A percentile compares a stretch with the other conserved stretches of the same genome.
phyloP scores from a whole-genome alignment of 306 rosid species.

The Prunus davidiana region DNA sequence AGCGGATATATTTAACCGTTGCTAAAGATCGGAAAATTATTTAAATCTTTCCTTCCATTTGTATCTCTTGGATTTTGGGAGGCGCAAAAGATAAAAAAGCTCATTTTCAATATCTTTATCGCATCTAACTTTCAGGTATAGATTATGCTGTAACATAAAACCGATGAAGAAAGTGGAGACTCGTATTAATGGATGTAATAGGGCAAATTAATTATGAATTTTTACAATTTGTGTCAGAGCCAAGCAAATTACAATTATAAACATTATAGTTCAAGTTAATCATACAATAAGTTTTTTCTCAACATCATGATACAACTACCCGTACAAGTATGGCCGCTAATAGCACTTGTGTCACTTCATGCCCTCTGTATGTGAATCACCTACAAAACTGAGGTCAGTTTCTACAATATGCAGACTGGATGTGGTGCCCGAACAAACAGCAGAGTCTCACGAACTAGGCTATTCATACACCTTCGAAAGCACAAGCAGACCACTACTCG shows the following conservation, averaged over 20 bases:
- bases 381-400: constrained; percentile 38
- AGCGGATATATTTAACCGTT: too few species aligned
- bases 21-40: too few species aligned
- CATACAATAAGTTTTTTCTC: constrained; percentile 32
- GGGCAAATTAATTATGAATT: neutral
- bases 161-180: neutral
- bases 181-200: neutral
- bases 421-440: constrained; percentile 20
- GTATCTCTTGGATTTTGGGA: too few species aligned
- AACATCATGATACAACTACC: constrained; percentile 25
- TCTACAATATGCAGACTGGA: constrained; percentile 21
- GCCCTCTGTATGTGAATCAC: constrained; percentile 38
- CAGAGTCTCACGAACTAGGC: constrained; percentile 20
- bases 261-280: constrained; percentile 25
- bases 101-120: too few species aligned
- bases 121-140: too few species aligned
- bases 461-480: constrained; percentile 49
- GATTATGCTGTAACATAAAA: too few species aligned
- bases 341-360: constrained; percentile 24
- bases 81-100: too few species aligned
- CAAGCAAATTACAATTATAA: constrained; percentile 3
- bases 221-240: neutral
- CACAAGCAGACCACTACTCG: constrained; percentile 49
- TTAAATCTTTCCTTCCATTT: too few species aligned
- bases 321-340: constrained; percentile 29